Evolutionary conservation across 2,329 filamentous ascomycete genomes (phyloP).

Genomic region (Pseudogymnoascus sp.): DNA sequence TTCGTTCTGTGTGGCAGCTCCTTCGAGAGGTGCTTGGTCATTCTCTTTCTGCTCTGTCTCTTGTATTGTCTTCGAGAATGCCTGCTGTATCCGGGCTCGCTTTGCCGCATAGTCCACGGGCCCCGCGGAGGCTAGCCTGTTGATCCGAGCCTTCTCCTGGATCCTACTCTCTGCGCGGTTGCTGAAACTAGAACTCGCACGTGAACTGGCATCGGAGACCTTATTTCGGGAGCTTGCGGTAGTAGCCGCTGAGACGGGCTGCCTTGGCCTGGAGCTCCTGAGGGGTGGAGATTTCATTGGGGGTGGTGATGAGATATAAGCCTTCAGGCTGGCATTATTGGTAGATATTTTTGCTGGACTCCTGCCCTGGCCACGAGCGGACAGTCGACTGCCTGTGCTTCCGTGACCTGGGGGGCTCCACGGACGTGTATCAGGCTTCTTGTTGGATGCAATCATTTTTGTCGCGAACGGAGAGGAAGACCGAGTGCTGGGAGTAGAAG

Average conservation of each 20-base stretch:
- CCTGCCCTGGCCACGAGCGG: constrained; percentile 21
- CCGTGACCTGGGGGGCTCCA: constrained; percentile 24
- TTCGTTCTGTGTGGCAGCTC: background rate
- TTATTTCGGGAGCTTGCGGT: constrained; percentile 65
- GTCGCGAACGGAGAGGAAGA: constrained; percentile 48
- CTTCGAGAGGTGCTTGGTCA: background rate
- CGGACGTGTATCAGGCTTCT: constrained; percentile 22
- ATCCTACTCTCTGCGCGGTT: constrained; percentile 26
- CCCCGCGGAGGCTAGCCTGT: constrained; percentile 53
- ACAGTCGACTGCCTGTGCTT: constrained; percentile 28
- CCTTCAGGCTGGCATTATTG: constrained; percentile 56
- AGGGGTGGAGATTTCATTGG: constrained; percentile 72
- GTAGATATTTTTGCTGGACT: constrained; percentile 19
- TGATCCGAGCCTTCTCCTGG: constrained; percentile 31
- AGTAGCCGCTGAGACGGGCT: constrained; percentile 68
- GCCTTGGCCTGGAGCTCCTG: constrained; percentile 73
- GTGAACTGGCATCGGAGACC: constrained; percentile 27
- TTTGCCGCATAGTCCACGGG: constrained; percentile 81
- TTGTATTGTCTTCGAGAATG: constrained; percentile 77
- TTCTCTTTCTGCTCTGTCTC: constrained; percentile 56
- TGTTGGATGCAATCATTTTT: constrained; percentile 38
- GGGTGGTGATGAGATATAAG: constrained; percentile 64
- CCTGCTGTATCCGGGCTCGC: constrained; percentile 74
- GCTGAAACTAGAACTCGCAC: constrained; percentile 9
- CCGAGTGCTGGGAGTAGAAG: constrained; percentile 46